Base-by-base conservation (phyloP, 2,329 filamentous ascomycete genomes). In the Sarocladium strictum region DNA sequence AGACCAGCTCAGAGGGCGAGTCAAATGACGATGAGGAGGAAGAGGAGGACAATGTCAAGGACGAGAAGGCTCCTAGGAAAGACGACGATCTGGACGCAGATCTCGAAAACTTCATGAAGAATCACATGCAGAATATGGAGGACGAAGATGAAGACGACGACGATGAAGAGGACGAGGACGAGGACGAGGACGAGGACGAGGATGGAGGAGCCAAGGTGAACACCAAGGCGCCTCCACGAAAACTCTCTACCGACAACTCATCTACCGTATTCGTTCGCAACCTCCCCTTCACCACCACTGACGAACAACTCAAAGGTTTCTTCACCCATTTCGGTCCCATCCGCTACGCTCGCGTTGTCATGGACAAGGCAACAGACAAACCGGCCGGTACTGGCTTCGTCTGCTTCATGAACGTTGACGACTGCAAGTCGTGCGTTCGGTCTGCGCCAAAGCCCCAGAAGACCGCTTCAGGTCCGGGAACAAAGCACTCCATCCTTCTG, bases 351-450 rank as follows among this genome's bases (percentile, higher is more conserved):
- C 83, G 95, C 60, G 86, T 97, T 10, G 95, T 99, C 35, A 81
- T 95, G 66, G 93, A 99, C 66, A 86, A 80, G 47, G 83, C 84
- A 23, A 96, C 90, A 0, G 91, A 92, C 61, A 86, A 90, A 53
- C 90, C 94, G 2, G 90, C 89, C 49, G 94, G 94, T 24, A 97
- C 93, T 29, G 94, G 87, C 3, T 99, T 99, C 64, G 93, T 97
- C 27, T 96, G 90, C 72, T 99, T 99, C 72, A 86, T 86, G 71
- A 85, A 87, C 51, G 73, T 77, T 35, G 82, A 87, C 19, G 90
- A 96, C 65, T 89, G 86, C 60, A 84, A 86, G 65, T 69, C 77
- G 19, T 97, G 94, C 66, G 76, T 97, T 58, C 86, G 84, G 59
- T 79, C 76, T 14, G 89, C 91, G 1, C 94, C 94, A 0, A 82